phyloP scores from a whole-genome alignment of 495 filamentous ascomycete species.

The Halenospora varia region DNA sequence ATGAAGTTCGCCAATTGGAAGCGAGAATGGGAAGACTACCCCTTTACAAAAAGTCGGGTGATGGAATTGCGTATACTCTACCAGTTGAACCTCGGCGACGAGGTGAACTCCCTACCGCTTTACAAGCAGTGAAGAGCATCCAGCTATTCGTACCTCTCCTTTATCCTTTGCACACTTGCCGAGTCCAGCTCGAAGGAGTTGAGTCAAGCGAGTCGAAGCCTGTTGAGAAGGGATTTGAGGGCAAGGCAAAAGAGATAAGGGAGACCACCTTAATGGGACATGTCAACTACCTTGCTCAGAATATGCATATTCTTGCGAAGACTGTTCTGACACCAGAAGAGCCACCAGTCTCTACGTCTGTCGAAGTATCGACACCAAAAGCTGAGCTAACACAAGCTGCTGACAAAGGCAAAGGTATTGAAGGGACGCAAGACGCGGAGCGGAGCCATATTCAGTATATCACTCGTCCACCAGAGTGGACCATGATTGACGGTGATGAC shows the following conservation, averaged over 20 bases:
- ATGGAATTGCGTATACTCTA: conserved; percentile 67
- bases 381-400: conserved; percentile 3
- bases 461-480: conserved; percentile 82
- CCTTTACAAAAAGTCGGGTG: conserved; percentile 63
- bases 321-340: conserved; percentile 20
- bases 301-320: conserved; percentile 66
- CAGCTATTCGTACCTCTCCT: conserved; percentile 66
- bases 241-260: conserved; percentile 50
- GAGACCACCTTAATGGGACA: conserved; percentile 67
- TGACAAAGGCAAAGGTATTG: conserved; percentile 18
- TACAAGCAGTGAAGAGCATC: conserved; percentile 61
- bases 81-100: conserved; percentile 66
- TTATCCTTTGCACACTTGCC: conserved; percentile 69
- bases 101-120: conserved; percentile 53
- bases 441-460: conserved; percentile 66
- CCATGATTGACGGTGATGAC: conserved; percentile 31
- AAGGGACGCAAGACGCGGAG: conserved; percentile 27
- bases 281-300: conserved; percentile 72
- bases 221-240: conserved; percentile 61
- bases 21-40: conserved; percentile 68
- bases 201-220: conserved; percentile 54
- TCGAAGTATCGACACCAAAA: not conserved
- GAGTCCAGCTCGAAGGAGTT: conserved; percentile 61
- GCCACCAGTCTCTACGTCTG: not conserved
- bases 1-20: conserved; percentile 72